Evolutionary conservation across 495 filamentous ascomycete species (phyloP), one percentile per base, ranked within the genome.

Genomic region (Lichina pygmaea): DNA sequence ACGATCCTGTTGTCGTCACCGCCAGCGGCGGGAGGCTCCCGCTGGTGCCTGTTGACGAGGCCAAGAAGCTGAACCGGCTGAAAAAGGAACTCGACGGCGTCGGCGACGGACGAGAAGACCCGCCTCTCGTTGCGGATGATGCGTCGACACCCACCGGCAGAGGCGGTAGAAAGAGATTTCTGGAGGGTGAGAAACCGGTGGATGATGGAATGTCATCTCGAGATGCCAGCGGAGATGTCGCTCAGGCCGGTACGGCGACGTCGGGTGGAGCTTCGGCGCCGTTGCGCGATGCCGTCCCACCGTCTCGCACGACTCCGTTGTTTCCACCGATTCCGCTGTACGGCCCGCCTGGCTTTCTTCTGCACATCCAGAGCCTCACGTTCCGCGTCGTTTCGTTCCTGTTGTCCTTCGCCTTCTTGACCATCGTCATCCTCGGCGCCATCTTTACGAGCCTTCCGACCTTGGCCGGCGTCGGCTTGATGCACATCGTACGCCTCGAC

Each of bases 241-340:
- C 45, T 46, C 11, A 50, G 47, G 30, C 46, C 40, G 13, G 6
- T 1, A 47, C 33, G 12, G 3, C 9, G 30, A 41, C 11, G 42
- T 46, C n/a, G 44, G 31, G 2, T 9, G 34, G 24, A 34, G 5
- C 24, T 44, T 57, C 57, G 39, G 66, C 57, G 8, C 48, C 60
- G 7, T 46, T 70, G 9, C 43, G 56, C 3, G 49, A 49, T 1
- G 55, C 61, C 2, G 50, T 59, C 53, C 73, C 74, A 0, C 69
- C 75, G 2, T 68, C 72, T 5, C 63, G 70, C 52, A 83, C 76
- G 7, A 76, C 92, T 54, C 85, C 86, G 7, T 59, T 93, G 1
- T 95, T 95, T 52, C 86, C 86, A 9, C 79, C 83, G 8, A 58
- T 95, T 11, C 86, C 86, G 0, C 60, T 81, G 3, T 93, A 93